A percentile compares a stretch with the other conserved stretches of the same genome.
Conservation (phyloP, 768 basidiomycete genomes). For the Thelephora aurantiotincta region DNA sequence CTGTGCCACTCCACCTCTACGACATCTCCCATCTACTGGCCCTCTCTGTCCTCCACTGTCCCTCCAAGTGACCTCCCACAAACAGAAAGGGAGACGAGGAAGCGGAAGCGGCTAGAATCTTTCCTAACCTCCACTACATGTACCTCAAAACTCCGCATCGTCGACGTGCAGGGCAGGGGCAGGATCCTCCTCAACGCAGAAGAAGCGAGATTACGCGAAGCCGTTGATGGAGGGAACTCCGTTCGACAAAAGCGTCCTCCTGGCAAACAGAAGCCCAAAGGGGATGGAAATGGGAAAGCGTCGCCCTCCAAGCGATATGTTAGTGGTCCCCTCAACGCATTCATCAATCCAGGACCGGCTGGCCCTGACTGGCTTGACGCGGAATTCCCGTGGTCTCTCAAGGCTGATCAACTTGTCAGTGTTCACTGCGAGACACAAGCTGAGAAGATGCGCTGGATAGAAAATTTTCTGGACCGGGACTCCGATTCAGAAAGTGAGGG, state of each 20-base stretch:
- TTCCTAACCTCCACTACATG: conserved; percentile 28
- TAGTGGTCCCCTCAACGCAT: conserved; percentile 17
- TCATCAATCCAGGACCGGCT: conserved; percentile 18
- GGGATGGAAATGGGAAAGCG: neutral
- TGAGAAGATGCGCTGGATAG: conserved; percentile 51
- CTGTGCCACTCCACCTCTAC: conserved; percentile 14
- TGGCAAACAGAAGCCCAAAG: conserved; percentile 34
- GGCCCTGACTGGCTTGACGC: conserved; percentile 68
- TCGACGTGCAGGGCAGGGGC: conserved; percentile 55
- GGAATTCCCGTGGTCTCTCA: conserved; percentile 66
- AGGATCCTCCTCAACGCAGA: conserved; percentile 53
- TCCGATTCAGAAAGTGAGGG: conserved; percentile 35
- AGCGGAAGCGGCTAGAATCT: conserved; percentile 53
- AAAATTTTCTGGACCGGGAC: conserved; percentile 59
- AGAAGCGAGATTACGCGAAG: conserved; percentile 15
- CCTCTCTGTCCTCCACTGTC: conserved; percentile 19
- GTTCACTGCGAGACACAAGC: conserved; percentile 38
- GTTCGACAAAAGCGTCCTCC: conserved; percentile 22
- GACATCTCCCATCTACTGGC: conserved; percentile 21
- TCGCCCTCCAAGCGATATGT: neutral
- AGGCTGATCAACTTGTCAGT: conserved; percentile 40
- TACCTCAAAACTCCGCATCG: conserved; percentile 37
- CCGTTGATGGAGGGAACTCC: conserved; percentile 6
- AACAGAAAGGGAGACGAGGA: conserved; percentile 42
- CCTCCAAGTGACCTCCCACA: conserved; percentile 6